Evolutionary conservation across 2,329 filamentous ascomycete genomes (phyloP).

Genomic region (Bretziella fagacearum): DNA sequence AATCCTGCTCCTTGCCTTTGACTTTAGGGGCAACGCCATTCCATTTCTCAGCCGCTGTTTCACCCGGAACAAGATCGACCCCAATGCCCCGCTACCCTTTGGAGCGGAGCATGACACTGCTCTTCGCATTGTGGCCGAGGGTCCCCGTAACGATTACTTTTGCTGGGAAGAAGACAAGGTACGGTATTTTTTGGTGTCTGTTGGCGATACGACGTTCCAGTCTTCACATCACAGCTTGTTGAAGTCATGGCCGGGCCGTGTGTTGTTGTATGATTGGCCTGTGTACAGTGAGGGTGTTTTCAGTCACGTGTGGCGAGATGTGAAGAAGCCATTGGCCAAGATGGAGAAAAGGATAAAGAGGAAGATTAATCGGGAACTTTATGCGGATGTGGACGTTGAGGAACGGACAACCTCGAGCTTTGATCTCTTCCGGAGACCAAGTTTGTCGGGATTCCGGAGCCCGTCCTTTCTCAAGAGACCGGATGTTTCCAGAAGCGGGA

Average conservation of each 20-base stretch:
- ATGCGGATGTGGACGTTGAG: not conserved
- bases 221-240: conserved; percentile 9
- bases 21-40: conserved; percentile 9
- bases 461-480: conserved; percentile 2
- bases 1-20: conserved; percentile 8
- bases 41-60: not conserved
- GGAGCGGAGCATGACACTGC: not conserved
- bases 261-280: conserved; percentile 12
- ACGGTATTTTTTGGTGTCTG: conserved; percentile 11
- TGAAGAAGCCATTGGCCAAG: conserved; percentile 4
- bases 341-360: conserved; percentile 2
- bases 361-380: conserved; percentile 1
- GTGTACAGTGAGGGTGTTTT: conserved; percentile 6
- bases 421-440: conserved; percentile 7
- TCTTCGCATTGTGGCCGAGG: conserved; percentile 11
- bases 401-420: not conserved
- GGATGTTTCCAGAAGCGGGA: not conserved
- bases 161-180: conserved; percentile 14
- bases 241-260: conserved; percentile 10
- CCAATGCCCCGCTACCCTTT: no score
- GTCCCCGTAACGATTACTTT: conserved; percentile 11
- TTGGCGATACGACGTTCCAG: conserved; percentile 12
- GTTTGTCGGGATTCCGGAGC: not conserved
- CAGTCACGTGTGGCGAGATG: conserved; percentile 4
- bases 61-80: no score